Evolutionary conservation across 2,329 filamentous ascomycete species (phyloP), one percentile per base, ranked within the genome.

Genomic region (Cytospora mali): DNA sequence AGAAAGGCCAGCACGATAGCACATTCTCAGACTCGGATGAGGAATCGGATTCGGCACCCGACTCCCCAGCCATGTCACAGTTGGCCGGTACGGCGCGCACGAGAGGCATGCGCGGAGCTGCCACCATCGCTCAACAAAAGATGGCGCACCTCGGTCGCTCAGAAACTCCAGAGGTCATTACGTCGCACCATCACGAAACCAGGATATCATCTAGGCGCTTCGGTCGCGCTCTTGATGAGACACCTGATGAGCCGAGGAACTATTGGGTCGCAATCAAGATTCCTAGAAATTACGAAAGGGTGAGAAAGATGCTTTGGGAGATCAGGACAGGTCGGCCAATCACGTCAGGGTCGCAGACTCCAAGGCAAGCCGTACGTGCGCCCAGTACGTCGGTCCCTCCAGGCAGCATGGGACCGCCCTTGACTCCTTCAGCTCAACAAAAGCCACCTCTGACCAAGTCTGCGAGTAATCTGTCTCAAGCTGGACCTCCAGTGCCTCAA

Each of bases 11-110:
- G 46, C 81, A 84, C 53, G 85, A 89, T 66, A 90, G 91, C 62
- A 91, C 95, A 61, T 71, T 88, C 7, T 96, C 92, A 0, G 94
- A 97, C 60, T 94, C 95, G 1, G 92, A 94, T 55, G 93, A 97
- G 29, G 96, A 92, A 72, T 94, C 97, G 62, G 92, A 96, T 63
- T 96, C 92, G 0, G 87, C 84, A 1, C 87, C 90, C 21, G 93
- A 96, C 64, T 97, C 93, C n/a, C 93, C 93, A 3, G 90, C 90
- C 2, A 84, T 90, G 42, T 87, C 89, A 7, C 86, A 90, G 66
- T 78, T 93, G 52, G 81, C 86, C 55, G 92, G 92, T 52, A 97
- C 93, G 1, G 89, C 93, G 42, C 86, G 94, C 66, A 97, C 93
- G 10, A 86, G 94, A 73, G 90, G 90, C 55, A 93, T 97, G 85